A percentile compares a stretch with the other conserved stretches of the same genome.
These are phyloP conservation scores for Ophiostoma triangulosporum DNA, from an alignment of 2,329 filamentous ascomycete species.

Conservation along the genomic window DNA sequence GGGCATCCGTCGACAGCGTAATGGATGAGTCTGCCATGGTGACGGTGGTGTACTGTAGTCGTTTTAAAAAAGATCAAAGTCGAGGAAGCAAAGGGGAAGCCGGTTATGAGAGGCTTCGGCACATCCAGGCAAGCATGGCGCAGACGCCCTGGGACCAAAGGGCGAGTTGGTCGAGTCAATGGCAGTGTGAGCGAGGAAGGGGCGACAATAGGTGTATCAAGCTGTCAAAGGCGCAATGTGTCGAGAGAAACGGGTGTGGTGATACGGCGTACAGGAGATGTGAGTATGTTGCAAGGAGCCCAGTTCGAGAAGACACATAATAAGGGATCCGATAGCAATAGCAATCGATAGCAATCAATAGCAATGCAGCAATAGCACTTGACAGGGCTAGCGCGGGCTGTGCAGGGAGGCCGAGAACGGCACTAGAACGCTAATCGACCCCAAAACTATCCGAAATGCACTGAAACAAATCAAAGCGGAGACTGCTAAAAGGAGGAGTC, in stretches of 20 bases:
- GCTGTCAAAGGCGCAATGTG: neutral
- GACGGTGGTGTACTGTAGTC: neutral
- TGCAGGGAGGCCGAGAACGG: neutral
- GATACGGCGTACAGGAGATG: neutral
- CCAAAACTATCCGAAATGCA: neutral
- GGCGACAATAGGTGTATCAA: neutral
- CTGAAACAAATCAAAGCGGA: neutral
- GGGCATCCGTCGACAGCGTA: constrained; percentile 29
- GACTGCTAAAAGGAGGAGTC: neutral
- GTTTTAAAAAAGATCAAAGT: neutral
- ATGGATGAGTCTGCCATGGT: neutral
- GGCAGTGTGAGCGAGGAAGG: neutral
- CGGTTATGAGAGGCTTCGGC: neutral
- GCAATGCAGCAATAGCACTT: neutral
- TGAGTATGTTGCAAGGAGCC: neutral
- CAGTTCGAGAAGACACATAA: neutral
- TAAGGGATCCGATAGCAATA: no score
- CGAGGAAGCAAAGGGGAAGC: neutral
- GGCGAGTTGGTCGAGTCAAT: neutral
- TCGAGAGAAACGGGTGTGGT: neutral
- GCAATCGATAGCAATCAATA: neutral
- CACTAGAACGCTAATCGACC: neutral
- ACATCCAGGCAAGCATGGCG: neutral
- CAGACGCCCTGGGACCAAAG: neutral
- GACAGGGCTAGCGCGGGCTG: neutral